These are phyloP conservation scores for Paraphoma chrysanthemicola DNA, from an alignment of 2,329 filamentous ascomycete species.

Conservation along the genomic window DNA sequence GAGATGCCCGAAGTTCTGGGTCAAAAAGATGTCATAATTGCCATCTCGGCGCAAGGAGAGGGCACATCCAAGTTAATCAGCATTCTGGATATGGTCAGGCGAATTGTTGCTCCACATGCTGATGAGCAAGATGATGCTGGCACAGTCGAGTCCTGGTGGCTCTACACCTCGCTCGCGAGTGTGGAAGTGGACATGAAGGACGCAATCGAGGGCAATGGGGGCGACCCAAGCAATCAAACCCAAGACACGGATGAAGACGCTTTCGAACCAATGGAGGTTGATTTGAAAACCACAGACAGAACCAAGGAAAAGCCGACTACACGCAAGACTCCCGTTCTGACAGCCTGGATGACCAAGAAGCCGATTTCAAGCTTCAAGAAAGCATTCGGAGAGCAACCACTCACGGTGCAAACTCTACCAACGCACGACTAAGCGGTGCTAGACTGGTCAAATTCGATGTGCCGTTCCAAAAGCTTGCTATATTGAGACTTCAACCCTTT, in stretches of 20 bases:
- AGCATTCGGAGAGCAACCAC: constrained; percentile 25
- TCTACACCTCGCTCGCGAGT: constrained; percentile 25
- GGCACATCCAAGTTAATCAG: constrained; percentile 27
- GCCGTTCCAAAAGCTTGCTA: background rate
- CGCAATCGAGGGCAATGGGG: background rate
- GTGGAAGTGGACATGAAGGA: constrained; percentile 11
- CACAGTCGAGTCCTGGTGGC: constrained; percentile 18
- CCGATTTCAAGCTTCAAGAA: constrained; percentile 18
- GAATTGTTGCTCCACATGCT: constrained; percentile 12
- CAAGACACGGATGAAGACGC: constrained; percentile 12
- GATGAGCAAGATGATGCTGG: constrained; percentile 1
- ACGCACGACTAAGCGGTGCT: constrained; percentile 1
- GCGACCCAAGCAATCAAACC: background rate
- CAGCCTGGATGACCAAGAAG: constrained; percentile 28
- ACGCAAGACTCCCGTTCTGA: constrained; percentile 23
- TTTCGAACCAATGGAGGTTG: constrained; percentile 20
- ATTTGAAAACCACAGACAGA: background rate
- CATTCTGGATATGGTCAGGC: constrained; percentile 26
- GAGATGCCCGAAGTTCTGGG: constrained; percentile 13
- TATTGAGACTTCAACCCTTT: too few relatives aligned
- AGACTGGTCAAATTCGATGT: background rate
- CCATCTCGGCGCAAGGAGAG: constrained; percentile 28
- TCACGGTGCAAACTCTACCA: constrained; percentile 9
- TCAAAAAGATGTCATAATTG: constrained; percentile 13
- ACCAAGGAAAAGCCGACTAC: background rate